A percentile compares a stretch with the other conserved stretches of the same genome.
Conservation (phyloP, 352 stramenopile genomes). For the Phytopythium vexans region DNA sequence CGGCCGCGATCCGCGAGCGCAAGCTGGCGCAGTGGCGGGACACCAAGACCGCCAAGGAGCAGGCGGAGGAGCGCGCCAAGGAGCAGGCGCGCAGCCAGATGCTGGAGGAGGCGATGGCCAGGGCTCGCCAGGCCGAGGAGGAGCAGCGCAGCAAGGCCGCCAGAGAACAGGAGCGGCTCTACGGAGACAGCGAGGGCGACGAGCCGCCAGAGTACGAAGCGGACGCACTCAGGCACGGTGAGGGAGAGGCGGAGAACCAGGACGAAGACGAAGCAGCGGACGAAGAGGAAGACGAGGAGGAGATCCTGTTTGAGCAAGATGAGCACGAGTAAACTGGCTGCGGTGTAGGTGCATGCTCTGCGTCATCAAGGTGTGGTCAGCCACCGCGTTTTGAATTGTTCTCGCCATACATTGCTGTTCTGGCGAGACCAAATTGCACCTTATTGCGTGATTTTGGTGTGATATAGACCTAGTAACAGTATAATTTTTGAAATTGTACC, state of each 20-base stretch:
- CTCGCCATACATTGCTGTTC: too few species aligned
- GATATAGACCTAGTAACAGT: too few species aligned
- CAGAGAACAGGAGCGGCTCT: slow-evolving; percentile 41
- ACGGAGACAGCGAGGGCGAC: slow-evolving; percentile 31
- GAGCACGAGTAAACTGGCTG: too few species aligned
- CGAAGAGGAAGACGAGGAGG: slow-evolving; percentile 16
- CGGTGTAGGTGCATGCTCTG: too few species aligned
- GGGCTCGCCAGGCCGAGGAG: slow-evolving; percentile 36
- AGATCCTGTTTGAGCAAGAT: slow-evolving; percentile 4
- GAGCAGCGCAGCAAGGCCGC: slow-evolving; percentile 33
- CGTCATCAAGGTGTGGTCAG: too few species aligned
- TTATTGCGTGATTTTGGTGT: too few species aligned
- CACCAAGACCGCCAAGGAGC: slow-evolving; percentile 28
- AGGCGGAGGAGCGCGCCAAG: too few species aligned
- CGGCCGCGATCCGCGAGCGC: slow-evolving; percentile 26
- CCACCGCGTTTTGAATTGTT: too few species aligned
- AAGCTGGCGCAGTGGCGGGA: slow-evolving; percentile 28
- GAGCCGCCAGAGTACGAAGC: slow-evolving; percentile 12
- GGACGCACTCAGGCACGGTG: too few species aligned
- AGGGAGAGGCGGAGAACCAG: slow-evolving; percentile 16
- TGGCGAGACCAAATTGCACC: too few species aligned
- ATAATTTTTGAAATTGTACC: too few species aligned
- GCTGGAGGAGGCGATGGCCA: slow-evolving; percentile 27
- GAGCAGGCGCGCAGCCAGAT: slow-evolving; percentile 23
- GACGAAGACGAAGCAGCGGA: slow-evolving; percentile 12